These are phyloP conservation scores for Lagenaria siceraria DNA, from an alignment of 306 rosid species.

Conservation along the genomic window DNA sequence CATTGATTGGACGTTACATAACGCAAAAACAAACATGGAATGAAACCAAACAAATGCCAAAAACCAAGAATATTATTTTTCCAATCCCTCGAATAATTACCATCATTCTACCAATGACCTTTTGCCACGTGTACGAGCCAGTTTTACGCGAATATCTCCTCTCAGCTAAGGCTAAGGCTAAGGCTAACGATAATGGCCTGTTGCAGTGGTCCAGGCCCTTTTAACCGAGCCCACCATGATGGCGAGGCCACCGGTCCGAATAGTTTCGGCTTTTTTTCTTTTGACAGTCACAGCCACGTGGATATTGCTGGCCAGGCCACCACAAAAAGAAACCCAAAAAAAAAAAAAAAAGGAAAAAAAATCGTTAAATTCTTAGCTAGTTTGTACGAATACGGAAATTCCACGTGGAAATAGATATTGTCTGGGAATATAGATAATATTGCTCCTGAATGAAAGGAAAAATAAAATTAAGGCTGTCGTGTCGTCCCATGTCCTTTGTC, in stretches of 20 bases:
- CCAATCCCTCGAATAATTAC: too few relatives aligned
- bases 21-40: constrained; percentile 26
- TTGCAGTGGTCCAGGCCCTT: constrained; percentile 36
- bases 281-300: neutral
- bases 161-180: neutral
- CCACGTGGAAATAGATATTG: neutral
- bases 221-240: constrained; percentile 21
- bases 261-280: neutral
- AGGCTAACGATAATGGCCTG: neutral
- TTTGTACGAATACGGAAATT: neutral
- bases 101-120: neutral
- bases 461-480: neutral
- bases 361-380: neutral
- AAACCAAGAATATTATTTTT: neutral
- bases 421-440: neutral
- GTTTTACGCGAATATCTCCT: neutral
- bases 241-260: constrained; percentile 16
- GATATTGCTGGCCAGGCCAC: constrained; percentile 13
- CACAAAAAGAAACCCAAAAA: neutral
- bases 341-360: too few relatives aligned
- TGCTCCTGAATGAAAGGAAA: neutral
- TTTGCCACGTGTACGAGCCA: constrained; percentile 10
- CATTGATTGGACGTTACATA: constrained; percentile 47
- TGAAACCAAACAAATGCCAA: neutral
- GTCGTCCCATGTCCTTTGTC: neutral